phyloP scores from a whole-genome alignment of 805 yeast species.

The Candida dajiaensis region DNA sequence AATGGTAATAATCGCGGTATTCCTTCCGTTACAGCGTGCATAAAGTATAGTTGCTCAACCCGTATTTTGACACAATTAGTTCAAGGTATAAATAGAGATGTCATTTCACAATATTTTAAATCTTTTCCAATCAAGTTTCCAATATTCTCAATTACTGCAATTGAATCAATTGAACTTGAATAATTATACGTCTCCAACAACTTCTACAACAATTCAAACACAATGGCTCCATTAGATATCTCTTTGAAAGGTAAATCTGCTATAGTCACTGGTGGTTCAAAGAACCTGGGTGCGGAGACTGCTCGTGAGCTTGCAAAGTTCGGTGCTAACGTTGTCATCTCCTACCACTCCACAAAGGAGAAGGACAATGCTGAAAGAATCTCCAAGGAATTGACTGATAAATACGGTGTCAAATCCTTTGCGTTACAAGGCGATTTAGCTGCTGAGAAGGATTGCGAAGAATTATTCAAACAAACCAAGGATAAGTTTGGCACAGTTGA shows the following conservation, averaged over 20 bases:
- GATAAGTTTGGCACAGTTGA: conserved; percentile 45
- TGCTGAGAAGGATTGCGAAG: conserved; percentile 34
- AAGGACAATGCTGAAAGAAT: conserved; percentile 31
- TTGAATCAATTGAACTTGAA: neutral
- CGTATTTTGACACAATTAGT: too few species aligned
- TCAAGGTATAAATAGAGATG: neutral
- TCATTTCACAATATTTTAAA: neutral
- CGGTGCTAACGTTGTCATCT: conserved; percentile 50
- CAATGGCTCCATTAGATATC: conserved; percentile 20
- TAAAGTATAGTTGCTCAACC: too few species aligned
- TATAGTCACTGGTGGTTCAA: conserved; percentile 55
- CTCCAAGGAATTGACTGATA: conserved; percentile 29
- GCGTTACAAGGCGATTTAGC: conserved; percentile 20
- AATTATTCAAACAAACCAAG: conserved; percentile 41
- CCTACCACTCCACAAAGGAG: conserved; percentile 43
- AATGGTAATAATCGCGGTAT: neutral
- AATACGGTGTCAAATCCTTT: conserved; percentile 34
- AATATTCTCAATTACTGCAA: neutral
- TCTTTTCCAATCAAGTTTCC: neutral
- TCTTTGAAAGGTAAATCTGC: conserved; percentile 41
- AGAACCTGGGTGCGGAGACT: conserved; percentile 52
- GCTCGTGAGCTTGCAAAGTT: conserved; percentile 48
- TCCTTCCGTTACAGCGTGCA: too few species aligned
- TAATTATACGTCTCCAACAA: neutral
- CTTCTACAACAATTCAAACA: neutral